Base-by-base conservation (phyloP, 306 rosid species). In the Corylus avellana region DNA sequence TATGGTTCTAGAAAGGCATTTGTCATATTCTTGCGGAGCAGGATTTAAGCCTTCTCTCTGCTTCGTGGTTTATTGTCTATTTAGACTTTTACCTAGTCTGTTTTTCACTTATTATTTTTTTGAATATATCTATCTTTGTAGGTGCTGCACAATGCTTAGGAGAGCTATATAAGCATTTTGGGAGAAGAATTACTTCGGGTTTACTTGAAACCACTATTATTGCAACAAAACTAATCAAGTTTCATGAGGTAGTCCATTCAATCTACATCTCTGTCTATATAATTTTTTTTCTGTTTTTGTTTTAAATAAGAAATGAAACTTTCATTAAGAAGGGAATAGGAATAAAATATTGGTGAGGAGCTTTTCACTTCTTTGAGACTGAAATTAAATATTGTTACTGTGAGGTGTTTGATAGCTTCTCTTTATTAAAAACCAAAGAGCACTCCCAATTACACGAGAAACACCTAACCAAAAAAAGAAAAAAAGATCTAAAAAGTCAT, bases 81-180 rank as follows among this genome's bases (percentile, higher is more conserved):
- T 50, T 75, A 50, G 25, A 8, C 50, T 42, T n/a, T 37, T 61
- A 13, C 71, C 59, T 46, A 17, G 12, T 35, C 25, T 66, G 59
- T 55, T 50, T 78, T 32, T 56, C 32, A 57, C 32, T 50, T 49
- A 49, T 72, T 10, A 4, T 20, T 63, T 72, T 82, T 82, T 75
- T 70, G 49, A 81, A 75, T 55, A 74, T 74, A 74, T 72, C 75
- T 37, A 39, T n/a, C 51, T 75, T 71, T 85, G 44, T 79, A 92
- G 98, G 98, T 78, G 94, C 90, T 75, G 92, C 92, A 50, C 98
- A 92, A 74, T 92, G 98, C 87, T 82, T 95, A 84, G 98, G 96
- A 83, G 98, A 95, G 84, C 77, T 95, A 78, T 92, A 95, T 78
- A 86, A 87, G 79, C 92, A 92, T 82, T 95, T 95, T 87, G 98